Conservation (phyloP, 768 basidiomycete species). For the Hydnum rufescens region DNA sequence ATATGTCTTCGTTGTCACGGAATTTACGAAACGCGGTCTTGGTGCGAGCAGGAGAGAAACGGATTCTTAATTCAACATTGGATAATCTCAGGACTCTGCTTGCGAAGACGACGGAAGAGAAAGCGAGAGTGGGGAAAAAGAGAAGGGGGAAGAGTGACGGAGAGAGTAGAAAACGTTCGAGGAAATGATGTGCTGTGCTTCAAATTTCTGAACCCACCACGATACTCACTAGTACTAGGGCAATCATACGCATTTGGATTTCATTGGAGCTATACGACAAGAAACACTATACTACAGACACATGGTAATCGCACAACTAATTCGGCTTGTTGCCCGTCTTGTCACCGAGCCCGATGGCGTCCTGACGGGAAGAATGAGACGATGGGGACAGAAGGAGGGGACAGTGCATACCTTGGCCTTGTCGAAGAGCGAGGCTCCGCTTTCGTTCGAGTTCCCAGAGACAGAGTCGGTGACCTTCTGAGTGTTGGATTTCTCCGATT, state of each 20-base stretch:
- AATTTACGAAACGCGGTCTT: constrained; percentile 43
- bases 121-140: too few species aligned
- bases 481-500: constrained; percentile 28
- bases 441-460: constrained; percentile 20
- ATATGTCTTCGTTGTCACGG: constrained; percentile 21
- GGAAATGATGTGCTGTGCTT: too few species aligned
- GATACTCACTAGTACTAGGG: too few species aligned
- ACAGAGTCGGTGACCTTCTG: constrained; percentile 32
- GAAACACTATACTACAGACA: too few species aligned
- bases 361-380: not conserved
- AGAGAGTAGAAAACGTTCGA: too few species aligned
- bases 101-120: too few species aligned
- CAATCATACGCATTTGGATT: too few species aligned
- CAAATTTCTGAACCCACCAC: too few species aligned
- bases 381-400: not conserved
- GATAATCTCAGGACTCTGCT: too few species aligned
- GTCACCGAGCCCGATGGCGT: not conserved
- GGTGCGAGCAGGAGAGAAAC: constrained; percentile 66
- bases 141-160: too few species aligned
- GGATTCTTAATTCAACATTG: too few species aligned
- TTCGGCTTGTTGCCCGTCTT: not conserved
- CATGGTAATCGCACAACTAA: not conserved
- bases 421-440: not conserved
- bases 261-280: too few species aligned
- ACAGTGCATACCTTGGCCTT: not conserved